Percentiles rank a stretch among this genome's conserved stretches.
Evolutionary conservation across 768 basidiomycete species (phyloP).

Genomic region (Flagelloscypha sp.): DNA sequence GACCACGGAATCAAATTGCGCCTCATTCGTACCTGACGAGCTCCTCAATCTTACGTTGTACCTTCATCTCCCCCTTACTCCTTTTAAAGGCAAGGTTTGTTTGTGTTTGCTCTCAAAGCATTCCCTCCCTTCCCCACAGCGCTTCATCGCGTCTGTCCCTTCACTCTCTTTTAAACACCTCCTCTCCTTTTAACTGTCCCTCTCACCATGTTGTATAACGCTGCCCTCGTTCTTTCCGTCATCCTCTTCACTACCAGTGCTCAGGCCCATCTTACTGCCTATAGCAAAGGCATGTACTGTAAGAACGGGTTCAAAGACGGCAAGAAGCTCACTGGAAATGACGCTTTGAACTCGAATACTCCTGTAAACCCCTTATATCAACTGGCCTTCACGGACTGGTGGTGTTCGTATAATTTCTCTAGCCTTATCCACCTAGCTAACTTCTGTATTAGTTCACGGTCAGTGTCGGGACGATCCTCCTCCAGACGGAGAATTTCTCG

Average conservation of each 20-base stretch:
- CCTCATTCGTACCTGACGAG: slow-evolving; percentile 9
- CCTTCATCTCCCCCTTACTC: slow-evolving; percentile 8
- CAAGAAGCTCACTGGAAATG: slow-evolving; percentile 12
- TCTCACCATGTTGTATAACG: not conserved
- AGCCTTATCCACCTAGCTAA: slow-evolving; percentile 22
- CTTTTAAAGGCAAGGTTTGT: no score
- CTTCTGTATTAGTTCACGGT: slow-evolving; percentile 23
- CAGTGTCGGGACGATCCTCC: slow-evolving; percentile 39
- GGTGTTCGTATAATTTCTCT: slow-evolving; percentile 28
- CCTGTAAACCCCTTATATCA: slow-evolving; percentile 37
- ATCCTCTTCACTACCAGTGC: no score
- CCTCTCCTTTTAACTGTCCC: not conserved
- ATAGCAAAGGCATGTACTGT: slow-evolving; percentile 37
- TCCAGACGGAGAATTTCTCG: slow-evolving; percentile 29
- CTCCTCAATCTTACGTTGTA: slow-evolving; percentile 7
- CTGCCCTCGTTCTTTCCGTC: slow-evolving; percentile 7
- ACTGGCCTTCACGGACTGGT: slow-evolving; percentile 32
- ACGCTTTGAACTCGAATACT: slow-evolving; percentile 30
- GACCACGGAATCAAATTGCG: no score
- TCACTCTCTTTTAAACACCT: slow-evolving; percentile 3
- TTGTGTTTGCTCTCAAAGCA: no score
- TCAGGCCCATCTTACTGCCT: slow-evolving; percentile 36
- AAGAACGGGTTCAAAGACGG: slow-evolving; percentile 30
- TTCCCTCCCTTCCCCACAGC: no score
- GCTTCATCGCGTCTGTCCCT: slow-evolving; percentile 2